Conservation (phyloP, 192 early-diverging fungal genomes). For the Phlyctochytrium arcticum region DNA sequence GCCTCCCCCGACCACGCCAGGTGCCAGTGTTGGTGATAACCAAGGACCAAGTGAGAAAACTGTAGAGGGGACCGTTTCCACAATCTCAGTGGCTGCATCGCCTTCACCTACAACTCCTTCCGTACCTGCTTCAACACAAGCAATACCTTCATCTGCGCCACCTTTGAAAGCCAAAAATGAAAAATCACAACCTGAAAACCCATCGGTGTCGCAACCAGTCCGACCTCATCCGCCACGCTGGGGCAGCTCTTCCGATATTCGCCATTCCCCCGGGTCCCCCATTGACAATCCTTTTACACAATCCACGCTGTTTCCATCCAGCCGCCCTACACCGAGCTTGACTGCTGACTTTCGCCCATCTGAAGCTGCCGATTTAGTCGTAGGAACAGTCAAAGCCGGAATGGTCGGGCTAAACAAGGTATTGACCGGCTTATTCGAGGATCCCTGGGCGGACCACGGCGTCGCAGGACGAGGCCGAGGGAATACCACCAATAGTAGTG, state of each 20-base stretch:
- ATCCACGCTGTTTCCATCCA: not conserved
- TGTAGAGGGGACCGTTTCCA: not conserved
- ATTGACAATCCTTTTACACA: not conserved
- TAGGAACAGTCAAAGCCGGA: not conserved
- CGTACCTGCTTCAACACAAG: not conserved
- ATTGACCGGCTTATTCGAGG: not conserved
- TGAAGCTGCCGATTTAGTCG: not conserved
- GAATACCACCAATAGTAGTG: too few species aligned
- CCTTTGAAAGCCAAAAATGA: too few species aligned
- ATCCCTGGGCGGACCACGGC: not conserved
- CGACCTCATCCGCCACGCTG: constrained; percentile 1
- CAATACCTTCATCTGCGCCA: too few species aligned
- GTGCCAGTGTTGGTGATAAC: not conserved
- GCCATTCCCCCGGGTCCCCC: not conserved
- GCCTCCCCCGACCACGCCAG: not conserved
- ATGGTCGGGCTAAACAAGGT: not conserved
- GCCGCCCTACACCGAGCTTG: not conserved
- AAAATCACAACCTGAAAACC: too few species aligned
- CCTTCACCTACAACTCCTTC: not conserved
- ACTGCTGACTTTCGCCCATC: not conserved
- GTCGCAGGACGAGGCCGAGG: not conserved
- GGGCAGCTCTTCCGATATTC: constrained; percentile 25
- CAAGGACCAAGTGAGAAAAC: not conserved
- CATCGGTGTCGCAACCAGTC: too few species aligned
- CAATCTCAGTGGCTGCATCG: not conserved